Percentiles rank a stretch among this genome's conserved stretches.
Evolutionary conservation across 2,329 filamentous ascomycete species (phyloP).

Genomic region (Colletotrichum sp.): DNA sequence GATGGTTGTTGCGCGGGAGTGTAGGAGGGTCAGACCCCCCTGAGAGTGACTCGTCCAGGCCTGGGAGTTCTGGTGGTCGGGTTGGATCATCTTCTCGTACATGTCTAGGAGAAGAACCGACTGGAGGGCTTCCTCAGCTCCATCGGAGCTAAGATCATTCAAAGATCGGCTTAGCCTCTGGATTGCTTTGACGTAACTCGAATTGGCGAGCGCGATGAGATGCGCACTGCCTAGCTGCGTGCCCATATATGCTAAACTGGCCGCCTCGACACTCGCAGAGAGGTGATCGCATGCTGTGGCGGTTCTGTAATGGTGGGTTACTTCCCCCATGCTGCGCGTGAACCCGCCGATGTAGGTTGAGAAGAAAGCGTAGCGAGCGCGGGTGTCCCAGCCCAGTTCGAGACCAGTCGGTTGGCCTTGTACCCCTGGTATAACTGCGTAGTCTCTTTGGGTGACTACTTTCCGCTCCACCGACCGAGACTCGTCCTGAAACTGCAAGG

Average conservation of each 20-base stretch:
- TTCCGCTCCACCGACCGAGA: slow-evolving; percentile 23
- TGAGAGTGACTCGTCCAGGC: slow-evolving; percentile 27
- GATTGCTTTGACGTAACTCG: neutral
- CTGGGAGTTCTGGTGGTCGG: neutral
- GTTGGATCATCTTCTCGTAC: slow-evolving; percentile 30
- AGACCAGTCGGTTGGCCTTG: neutral
- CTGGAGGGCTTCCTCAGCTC: slow-evolving; percentile 23
- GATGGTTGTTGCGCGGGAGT: neutral
- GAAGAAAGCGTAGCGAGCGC: slow-evolving; percentile 28
- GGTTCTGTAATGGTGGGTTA: slow-evolving; percentile 21
- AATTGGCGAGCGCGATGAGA: slow-evolving; percentile 6
- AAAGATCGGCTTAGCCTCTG: neutral
- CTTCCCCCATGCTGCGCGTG: slow-evolving; percentile 24
- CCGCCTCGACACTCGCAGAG: slow-evolving; percentile 27
- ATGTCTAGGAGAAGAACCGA: slow-evolving; percentile 30
- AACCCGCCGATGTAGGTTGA: slow-evolving; percentile 26
- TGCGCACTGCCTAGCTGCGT: neutral
- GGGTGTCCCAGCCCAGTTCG: slow-evolving; percentile 21
- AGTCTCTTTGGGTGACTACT: neutral
- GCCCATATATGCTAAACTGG: slow-evolving; percentile 27
- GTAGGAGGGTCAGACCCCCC: slow-evolving; percentile 25
- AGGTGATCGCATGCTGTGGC: slow-evolving; percentile 17
- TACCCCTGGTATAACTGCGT: neutral
- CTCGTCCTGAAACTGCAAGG: slow-evolving; percentile 28
- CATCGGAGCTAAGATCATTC: neutral